Evolutionary conservation across 192 early-diverging fungal genomes (phyloP).

Genomic region (Coemansia sp.): DNA sequence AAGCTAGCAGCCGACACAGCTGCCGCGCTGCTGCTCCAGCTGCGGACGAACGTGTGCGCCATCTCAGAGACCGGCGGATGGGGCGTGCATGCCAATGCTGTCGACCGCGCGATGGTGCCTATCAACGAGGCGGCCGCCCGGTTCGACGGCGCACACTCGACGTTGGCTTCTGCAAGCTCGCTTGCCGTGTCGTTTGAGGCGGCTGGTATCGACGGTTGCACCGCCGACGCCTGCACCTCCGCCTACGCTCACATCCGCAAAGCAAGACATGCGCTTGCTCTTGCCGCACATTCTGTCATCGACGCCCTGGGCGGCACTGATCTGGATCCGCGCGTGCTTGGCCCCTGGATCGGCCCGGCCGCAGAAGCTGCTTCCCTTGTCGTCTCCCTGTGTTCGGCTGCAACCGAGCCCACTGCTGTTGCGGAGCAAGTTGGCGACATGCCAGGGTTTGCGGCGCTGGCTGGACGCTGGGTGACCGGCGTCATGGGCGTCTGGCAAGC

Average conservation of each 20-base stretch:
- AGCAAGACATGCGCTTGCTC: conserved; percentile 3
- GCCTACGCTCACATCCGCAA: neutral
- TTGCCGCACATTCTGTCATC: neutral
- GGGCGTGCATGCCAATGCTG: conserved; percentile 6
- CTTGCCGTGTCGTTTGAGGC: conserved; percentile 9
- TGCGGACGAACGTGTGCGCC: conserved; percentile 8
- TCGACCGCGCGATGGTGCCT: conserved; percentile 4
- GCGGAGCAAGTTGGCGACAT: neutral
- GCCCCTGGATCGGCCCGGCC: conserved; percentile 11
- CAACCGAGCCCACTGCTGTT: neutral
- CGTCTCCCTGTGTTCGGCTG: neutral
- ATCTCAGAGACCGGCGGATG: conserved; percentile 35
- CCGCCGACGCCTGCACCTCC: conserved; percentile 4
- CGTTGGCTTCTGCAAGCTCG: conserved; percentile 6
- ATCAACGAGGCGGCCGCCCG: conserved; percentile 8
- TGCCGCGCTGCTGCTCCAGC: conserved; percentile 25
- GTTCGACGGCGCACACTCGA: conserved; percentile 9
- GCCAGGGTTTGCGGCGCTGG: conserved; percentile 15
- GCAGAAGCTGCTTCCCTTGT: neutral
- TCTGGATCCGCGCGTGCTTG: conserved; percentile 10
- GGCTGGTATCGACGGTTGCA: conserved; percentile 3
- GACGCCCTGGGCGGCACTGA: neutral
- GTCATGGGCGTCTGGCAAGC: conserved; percentile 52
- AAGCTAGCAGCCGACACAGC: conserved; percentile 26
- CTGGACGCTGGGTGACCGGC: conserved; percentile 39